Evolutionary conservation across 371 early-diverging fungal genomes (phyloP), one percentile per base, ranked within the genome.

Genomic region (Mortierella sp.): DNA sequence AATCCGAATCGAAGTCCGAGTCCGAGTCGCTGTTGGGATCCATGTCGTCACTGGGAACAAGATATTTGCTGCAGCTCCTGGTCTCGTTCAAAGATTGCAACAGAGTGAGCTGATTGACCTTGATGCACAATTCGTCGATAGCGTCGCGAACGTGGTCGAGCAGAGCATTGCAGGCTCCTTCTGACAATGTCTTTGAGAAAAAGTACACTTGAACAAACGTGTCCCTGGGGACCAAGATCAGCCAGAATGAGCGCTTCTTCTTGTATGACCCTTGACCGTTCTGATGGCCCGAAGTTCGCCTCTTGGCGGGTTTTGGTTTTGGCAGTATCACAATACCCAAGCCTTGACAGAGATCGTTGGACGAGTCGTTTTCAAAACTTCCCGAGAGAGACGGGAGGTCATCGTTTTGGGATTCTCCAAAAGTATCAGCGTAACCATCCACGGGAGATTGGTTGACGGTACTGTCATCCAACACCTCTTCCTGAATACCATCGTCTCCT

Each of bases 31-130:
- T 43, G 29, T 62, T 63, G 14, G 80, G 81, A 10, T 82, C 80
- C 13, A 58, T 62, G 16, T 77, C 78, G 13, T 82, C 84, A 27
- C 87, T 82, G 0, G 87, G 76, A 16, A 92, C 74, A 2, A 92
- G 81, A 47, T 90, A 92, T 77, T 88, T 89, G 67, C 91, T 92
- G 80, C 93, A 92, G 25, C 81, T 67, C 54, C 91, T 86, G 0
- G 88, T 85, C 31, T 90, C 86, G 51, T 86, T 87, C 54, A 95
- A 63, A 40, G 85, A 82, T 16, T 85, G 80, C 25, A 95, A 78
- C 13, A 94, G 67, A 1, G 88, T 82, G 39, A 88, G 52, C 56
- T 87, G 86, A 57, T 93, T 95, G 44, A 91, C 90, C 9, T 88
- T 80, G 46, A 90, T 85, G 64, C 87, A 85, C 3, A 88, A 85